Base-by-base conservation (phyloP, 225 moss, liverwort and hornwort species). In the Asterella californica region DNA sequence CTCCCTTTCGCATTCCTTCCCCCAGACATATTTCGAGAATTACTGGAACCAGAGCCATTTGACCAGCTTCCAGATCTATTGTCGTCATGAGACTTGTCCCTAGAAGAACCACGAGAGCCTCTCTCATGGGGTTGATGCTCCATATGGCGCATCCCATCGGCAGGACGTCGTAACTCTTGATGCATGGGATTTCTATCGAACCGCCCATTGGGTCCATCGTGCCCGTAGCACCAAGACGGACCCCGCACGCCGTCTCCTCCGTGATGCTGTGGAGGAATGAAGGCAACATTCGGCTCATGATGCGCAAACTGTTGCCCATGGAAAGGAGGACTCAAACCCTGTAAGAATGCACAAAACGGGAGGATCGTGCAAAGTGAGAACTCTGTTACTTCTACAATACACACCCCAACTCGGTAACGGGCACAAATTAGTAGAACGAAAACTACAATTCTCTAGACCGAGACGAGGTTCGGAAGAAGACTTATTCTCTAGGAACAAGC, bases 31-130 rank as follows among this genome's bases (percentile, higher is more conserved):
- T 70, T 79, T 14, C 83, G 85, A 30, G 81, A 18, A 64, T 78
- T 79, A 47, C 48, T 75, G 0, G 59, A 29, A 6, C 42, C 78
- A 70, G 75, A 70, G 19, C 82, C 84, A 57, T 71, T 79, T n/a
- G 81, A 63, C 84, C 87, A 78, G 72, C 76, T 82, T 30, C 84
- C 82, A 60, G 80, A 55, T 4, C 68, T 19, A 60, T 62, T 80
- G 21, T 71, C 77, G 37, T 76, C 81, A 33, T 72, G 52, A 46
- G 48, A 34, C 17, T 83, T 83, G 63, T 66, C 75, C 30, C 72
- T 50, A 25, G 53, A 32, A 15, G 70, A 75, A 29, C 80, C 82
- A 24, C 79, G 79, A 47, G 47, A 59, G 21, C 74, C 77, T 25
- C 81, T 78, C 9, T 78, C 84, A 70, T 72, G 70, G 37, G 78